Conservation (phyloP, 1,139 yeast genomes). For the Hanseniaspora sp. region DNA sequence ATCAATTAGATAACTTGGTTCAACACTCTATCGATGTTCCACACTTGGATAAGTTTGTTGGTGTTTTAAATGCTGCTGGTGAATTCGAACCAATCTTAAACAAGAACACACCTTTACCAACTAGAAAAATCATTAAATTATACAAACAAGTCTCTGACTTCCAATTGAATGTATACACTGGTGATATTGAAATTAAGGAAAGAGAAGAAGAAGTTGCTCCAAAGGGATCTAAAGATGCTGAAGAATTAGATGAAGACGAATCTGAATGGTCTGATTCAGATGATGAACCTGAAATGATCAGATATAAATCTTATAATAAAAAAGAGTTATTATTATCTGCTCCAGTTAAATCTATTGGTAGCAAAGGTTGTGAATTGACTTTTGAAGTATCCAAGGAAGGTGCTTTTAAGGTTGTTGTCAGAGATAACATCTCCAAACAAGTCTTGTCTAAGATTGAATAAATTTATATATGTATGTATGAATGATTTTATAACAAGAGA, state of each 20-base stretch:
- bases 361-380: conserved; percentile 67
- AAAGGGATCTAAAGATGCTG: conserved; percentile 36
- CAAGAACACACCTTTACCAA: conserved; percentile 84
- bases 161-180: conserved; percentile 68
- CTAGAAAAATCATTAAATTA: conserved; percentile 62
- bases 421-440: conserved; percentile 62
- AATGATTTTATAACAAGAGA: neutral
- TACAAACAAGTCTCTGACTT: conserved; percentile 56
- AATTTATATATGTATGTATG: neutral
- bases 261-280: conserved; percentile 44
- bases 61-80: conserved; percentile 65
- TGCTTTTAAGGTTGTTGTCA: conserved; percentile 67
- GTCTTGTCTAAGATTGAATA: conserved; percentile 27
- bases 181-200: conserved; percentile 68
- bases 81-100: conserved; percentile 64
- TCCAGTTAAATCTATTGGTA: conserved; percentile 54
- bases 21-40: conserved; percentile 86
- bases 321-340: conserved; percentile 71
- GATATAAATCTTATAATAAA: conserved; percentile 63
- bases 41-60: conserved; percentile 75
- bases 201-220: conserved; percentile 41
- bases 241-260: conserved; percentile 44
- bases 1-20: conserved; percentile 73
- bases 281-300: conserved; percentile 67
- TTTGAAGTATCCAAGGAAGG: conserved; percentile 81